A percentile compares a stretch with the other conserved stretches of the same genome.
These are phyloP conservation scores for Sechiopsis laciniata DNA, from an alignment of 306 rosid species.

Conservation along the genomic window DNA sequence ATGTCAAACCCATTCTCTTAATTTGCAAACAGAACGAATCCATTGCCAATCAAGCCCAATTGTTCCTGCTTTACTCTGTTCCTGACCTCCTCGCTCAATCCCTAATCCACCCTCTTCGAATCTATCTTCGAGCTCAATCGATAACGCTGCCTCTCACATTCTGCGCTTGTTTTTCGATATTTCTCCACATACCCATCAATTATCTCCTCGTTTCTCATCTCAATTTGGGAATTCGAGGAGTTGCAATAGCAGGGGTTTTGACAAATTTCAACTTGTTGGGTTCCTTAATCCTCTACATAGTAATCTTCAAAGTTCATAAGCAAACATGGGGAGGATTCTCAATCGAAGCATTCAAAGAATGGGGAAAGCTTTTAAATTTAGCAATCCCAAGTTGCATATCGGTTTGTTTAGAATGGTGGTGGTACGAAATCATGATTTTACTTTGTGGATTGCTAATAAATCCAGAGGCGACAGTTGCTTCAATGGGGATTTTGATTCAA, in stretches of 20 bases:
- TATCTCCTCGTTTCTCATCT: slow-evolving; percentile 51
- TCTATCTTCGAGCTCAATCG: slow-evolving; percentile 74
- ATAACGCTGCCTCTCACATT: slow-evolving; percentile 76
- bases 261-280: slow-evolving; percentile 65
- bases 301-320: slow-evolving; percentile 41
- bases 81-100: slow-evolving; percentile 93
- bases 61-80: slow-evolving; percentile 60
- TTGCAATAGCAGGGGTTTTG: slow-evolving; percentile 72
- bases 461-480: slow-evolving; percentile 74
- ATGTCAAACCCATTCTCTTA: slow-evolving; percentile 56
- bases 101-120: slow-evolving; percentile 68
- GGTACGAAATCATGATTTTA: slow-evolving; percentile 92
- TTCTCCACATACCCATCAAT: slow-evolving; percentile 73
- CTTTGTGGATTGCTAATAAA: slow-evolving; percentile 59
- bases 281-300: slow-evolving; percentile 48
- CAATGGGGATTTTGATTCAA: slow-evolving; percentile 88
- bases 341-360: slow-evolving; percentile 43
- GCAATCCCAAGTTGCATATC: slow-evolving; percentile 89
- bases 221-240: slow-evolving; percentile 59
- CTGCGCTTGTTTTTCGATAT: slow-evolving; percentile 56
- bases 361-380: slow-evolving; percentile 54
- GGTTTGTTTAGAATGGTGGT: slow-evolving; percentile 96
- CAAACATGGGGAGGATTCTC: slow-evolving; percentile 71
- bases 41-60: slow-evolving; percentile 66
- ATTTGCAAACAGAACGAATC: slow-evolving; percentile 61